Percentiles rank a stretch among this genome's conserved stretches.
These are phyloP conservation scores for Coemansia sp. DNA, from an alignment of 192 early-diverging fungal genomes.

Conservation along the genomic window DNA sequence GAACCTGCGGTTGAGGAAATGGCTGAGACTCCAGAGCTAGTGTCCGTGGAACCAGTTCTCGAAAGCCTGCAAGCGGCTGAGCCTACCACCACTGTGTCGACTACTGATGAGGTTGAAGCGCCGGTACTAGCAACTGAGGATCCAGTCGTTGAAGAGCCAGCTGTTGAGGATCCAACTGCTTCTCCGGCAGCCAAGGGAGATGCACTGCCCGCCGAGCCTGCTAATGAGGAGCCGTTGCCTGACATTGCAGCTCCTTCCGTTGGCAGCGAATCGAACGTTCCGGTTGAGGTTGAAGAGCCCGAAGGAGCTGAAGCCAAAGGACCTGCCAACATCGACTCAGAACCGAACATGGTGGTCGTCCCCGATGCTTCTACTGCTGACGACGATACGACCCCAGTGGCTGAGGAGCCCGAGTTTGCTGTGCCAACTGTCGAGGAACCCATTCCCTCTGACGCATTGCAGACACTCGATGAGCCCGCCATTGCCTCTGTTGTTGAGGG, in stretches of 20 bases:
- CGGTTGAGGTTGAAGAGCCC: neutral
- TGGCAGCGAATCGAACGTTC: too few species aligned
- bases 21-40: too few species aligned
- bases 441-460: neutral
- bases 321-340: neutral
- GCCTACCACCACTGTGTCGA: neutral
- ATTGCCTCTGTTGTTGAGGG: neutral
- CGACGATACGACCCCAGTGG: neutral
- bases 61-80: neutral
- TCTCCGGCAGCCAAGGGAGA: too few species aligned
- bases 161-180: too few species aligned
- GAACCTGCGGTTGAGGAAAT: too few species aligned
- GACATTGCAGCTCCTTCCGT: too few species aligned
- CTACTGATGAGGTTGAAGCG: conserved; percentile 3
- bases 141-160: too few species aligned
- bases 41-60: neutral
- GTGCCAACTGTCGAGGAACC: neutral
- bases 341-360: neutral
- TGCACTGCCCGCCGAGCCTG: too few species aligned
- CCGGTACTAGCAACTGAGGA: conserved; percentile 4
- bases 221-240: neutral
- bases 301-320: neutral
- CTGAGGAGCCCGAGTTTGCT: neutral
- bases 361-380: neutral
- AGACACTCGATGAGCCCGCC: neutral